These are phyloP conservation scores for Scalesia atractyloides DNA, from an alignment of 129 eudicot genomes.

Conservation along the genomic window DNA sequence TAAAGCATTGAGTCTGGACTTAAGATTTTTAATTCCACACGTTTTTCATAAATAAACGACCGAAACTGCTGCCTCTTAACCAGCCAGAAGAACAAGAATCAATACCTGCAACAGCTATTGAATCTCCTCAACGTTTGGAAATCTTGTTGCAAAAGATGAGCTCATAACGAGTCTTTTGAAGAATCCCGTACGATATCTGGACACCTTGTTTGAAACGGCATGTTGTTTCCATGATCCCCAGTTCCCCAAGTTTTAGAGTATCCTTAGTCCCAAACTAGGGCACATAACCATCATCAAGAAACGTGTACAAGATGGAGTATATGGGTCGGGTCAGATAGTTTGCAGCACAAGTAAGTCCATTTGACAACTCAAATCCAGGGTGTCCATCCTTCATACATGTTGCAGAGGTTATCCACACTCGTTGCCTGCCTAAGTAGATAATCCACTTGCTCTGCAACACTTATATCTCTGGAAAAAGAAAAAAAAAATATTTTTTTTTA, in stretches of 20 bases:
- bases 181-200: neutral
- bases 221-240: slow-evolving; percentile 14
- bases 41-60: neutral
- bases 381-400: slow-evolving; percentile 99
- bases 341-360: slow-evolving; percentile 13
- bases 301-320: slow-evolving; percentile 1
- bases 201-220: slow-evolving; percentile 15
- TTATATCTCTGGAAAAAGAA: slow-evolving; percentile 59
- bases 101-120: slow-evolving; percentile 21
- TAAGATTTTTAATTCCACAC: neutral
- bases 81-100: neutral
- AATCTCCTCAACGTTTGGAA: slow-evolving; percentile 11
- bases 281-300: slow-evolving; percentile 15
- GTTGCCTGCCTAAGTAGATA: slow-evolving; percentile 94
- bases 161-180: slow-evolving; percentile 9
- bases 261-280: slow-evolving; percentile 13
- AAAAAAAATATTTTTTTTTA: neutral
- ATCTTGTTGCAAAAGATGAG: slow-evolving; percentile 23
- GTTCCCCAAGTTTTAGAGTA: slow-evolving; percentile 19
- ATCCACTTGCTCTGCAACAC: slow-evolving; percentile 87
- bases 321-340: slow-evolving; percentile 14
- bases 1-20: neutral
- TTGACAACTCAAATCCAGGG: slow-evolving; percentile 80
- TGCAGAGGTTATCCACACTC: slow-evolving; percentile 91
- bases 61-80: neutral